A percentile compares a stretch with the other conserved stretches of the same genome.
phyloP scores from a whole-genome alignment of 2,329 filamentous ascomycete genomes.

The Tolypocladium paradoxum region DNA sequence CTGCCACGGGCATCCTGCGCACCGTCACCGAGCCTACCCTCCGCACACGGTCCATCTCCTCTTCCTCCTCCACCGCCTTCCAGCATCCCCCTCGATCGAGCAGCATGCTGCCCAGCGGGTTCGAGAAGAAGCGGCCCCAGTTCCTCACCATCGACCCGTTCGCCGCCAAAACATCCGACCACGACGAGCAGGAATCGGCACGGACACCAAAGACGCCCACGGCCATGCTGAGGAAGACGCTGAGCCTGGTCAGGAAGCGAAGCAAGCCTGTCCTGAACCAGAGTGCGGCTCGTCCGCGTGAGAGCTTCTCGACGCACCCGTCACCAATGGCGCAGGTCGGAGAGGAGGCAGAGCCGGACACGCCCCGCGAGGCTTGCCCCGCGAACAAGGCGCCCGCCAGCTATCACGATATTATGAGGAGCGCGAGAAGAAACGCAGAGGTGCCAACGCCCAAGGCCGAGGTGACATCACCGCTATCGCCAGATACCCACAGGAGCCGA shows the following conservation, averaged over 20 bases:
- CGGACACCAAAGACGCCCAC: constrained; percentile 34
- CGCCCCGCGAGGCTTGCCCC: constrained; percentile 8
- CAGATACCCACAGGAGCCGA: constrained; percentile 18
- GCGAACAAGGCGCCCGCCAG: constrained; percentile 24
- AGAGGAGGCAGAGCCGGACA: constrained; percentile 17
- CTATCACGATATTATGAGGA: constrained; percentile 36
- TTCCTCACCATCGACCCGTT: constrained; percentile 47
- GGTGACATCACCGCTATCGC: constrained; percentile 13
- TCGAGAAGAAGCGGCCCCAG: constrained; percentile 28
- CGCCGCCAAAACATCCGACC: constrained; percentile 23
- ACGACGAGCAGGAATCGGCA: constrained; percentile 16
- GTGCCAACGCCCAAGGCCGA: constrained; percentile 9
- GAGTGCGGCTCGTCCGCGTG: constrained; percentile 22
- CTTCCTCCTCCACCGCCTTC: constrained; percentile 19
- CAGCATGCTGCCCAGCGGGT: constrained; percentile 26
- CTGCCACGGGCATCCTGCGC: constrained; percentile 15
- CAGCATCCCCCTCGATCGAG: constrained; percentile 31
- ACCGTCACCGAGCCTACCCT: constrained; percentile 20
- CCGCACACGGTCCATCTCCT: constrained; percentile 21
- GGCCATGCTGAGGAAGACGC: constrained; percentile 39
- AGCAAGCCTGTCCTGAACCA: constrained; percentile 37
- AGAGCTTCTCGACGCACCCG: constrained; percentile 17
- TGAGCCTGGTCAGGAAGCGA: constrained; percentile 44
- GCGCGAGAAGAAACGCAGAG: constrained; percentile 30
- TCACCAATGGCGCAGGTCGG: constrained; percentile 22